Evolutionary conservation across 305 asterid species (phyloP), one percentile per base, ranked within the genome.

Genomic region (Fraxinus floribunda): DNA sequence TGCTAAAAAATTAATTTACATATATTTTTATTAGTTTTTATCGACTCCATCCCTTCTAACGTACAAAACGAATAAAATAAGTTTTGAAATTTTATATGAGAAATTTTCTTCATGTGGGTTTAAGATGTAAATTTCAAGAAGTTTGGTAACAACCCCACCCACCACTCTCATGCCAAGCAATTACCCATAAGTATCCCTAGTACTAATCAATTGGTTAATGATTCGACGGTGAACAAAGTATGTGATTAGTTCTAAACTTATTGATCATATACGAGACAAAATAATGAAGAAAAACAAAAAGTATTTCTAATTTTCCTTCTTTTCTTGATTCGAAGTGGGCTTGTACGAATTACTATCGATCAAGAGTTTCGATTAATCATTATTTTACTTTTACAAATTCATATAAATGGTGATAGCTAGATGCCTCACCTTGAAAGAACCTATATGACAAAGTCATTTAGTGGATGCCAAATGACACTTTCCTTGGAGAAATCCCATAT

Each of bases 51-150:
- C n/a, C 73, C 16, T 9, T 24, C 30, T 22, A 24, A 24, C 1
- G 16, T 4, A 10, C 20, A 29, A 68, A 30, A 29, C 60, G 60
- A 15, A 6, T 49, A n/a, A 15, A 15, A 49, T 49, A 49, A 15
- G 60, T 49, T 49, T 46, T 49, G 20, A 49, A 49, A 49, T 3
- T 49, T 68, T 8, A 41, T 26, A 62, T 80, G 83, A 88, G 85
- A 78, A 81, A 80, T 26, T 78, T 72, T 35, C 75, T 73, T 83
- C 86, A 84, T 88, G 83, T 84, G 89, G 83, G 86, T 66, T 82
- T 39, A 55, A 73, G 79, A 78, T 72, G 38, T 68, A 75, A 81
- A 80, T 78, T 52, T 79, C 81, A 62, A 79, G 15, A 30, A 75
- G 68, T 79, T 82, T 52, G 86, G 62, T 77, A 32, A 80, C 2